Base-by-base conservation (phyloP, 2,329 filamentous ascomycete species). In the Coniosporium tulheliwenetii region DNA sequence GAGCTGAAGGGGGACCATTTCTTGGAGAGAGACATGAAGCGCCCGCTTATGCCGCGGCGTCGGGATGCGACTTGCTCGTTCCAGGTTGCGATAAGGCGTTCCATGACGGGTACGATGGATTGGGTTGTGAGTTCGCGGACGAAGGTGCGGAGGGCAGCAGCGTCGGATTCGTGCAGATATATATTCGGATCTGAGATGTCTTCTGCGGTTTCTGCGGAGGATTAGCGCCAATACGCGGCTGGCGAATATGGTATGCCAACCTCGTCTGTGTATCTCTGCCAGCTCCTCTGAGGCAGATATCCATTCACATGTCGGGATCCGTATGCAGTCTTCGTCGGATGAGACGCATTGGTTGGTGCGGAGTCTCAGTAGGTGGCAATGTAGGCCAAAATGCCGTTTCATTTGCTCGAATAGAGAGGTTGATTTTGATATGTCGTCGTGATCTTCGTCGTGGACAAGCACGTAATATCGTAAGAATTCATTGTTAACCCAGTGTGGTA, bases 381-480 rank as follows among this genome's bases (percentile, higher is more conserved):
- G 87, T 38, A 96, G 67, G 1, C 91, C 91, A 47, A 98, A 85
- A 61, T 95, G 85, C n/a, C 91, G 78, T 62, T 96, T 98, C 93
- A 98, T 98, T 59, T 95, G 85, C 51, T 98, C 91, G 59, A 94
- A 98, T 26, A 96, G 68, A 13, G 78, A 75, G 59, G 89, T 89
- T 10, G 87, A 93, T 60, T 86, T 82, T 32, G 77, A 76, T 45
- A 96, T 93, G 56, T 98, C 87, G 54, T 94, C 89, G 45, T 77
- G 78, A 55, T 98, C 91, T 62, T 98, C 93, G 51, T 98, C 91
- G 53, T 98, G 91, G 13, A 98, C 81, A 35, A 98, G 68, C 12
- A 98, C 84, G 60, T 98, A 98, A 60, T 98, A 98, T 47, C 91
- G 76, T 47, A 98, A 66, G 58, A 91, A 98, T 45, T 96, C 86